These are phyloP conservation scores for Phaeosphaeria sp. DNA, from an alignment of 2,329 filamentous ascomycete genomes.

Conservation along the genomic window DNA sequence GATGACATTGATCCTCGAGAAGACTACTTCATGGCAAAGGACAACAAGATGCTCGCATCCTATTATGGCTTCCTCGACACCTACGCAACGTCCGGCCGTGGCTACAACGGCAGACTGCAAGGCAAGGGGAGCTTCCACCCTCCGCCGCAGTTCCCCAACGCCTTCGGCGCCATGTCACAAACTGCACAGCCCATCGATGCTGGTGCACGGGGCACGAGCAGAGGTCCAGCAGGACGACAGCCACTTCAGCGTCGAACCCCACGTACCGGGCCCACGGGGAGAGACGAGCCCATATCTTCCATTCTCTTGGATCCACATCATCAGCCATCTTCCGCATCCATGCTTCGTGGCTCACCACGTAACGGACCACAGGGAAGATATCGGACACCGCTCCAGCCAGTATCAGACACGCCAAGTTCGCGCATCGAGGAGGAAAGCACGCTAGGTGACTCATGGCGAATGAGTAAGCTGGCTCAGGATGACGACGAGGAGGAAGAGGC, in stretches of 20 bases:
- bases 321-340: conserved; percentile 65
- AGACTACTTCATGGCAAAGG: conserved; percentile 93
- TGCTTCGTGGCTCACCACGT: conserved; percentile 52
- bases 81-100: conserved; percentile 60
- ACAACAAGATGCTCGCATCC: conserved; percentile 98
- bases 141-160: conserved; percentile 75
- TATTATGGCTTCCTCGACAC: conserved; percentile 95
- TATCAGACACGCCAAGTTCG: conserved; percentile 12
- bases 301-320: conserved; percentile 78
- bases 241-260: conserved; percentile 34
- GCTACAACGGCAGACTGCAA: conserved; percentile 48
- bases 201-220: conserved; percentile 32
- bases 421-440: conserved; percentile 63
- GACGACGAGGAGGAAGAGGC: conserved; percentile 59
- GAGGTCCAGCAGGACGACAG: conserved; percentile 31
- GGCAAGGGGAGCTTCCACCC: conserved; percentile 71
- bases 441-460: conserved; percentile 66
- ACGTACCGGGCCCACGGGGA: conserved; percentile 23
- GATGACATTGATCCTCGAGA: conserved; percentile 72
- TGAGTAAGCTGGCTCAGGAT: conserved; percentile 49
- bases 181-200: conserved; percentile 61
- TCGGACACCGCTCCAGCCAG: conserved; percentile 33
- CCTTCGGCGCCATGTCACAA: conserved; percentile 55
- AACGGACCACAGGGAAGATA: conserved; percentile 57
- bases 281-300: conserved; percentile 71